Conservation (phyloP, 2,329 filamentous ascomycete species). For the Ceratocystis harringtonii region DNA sequence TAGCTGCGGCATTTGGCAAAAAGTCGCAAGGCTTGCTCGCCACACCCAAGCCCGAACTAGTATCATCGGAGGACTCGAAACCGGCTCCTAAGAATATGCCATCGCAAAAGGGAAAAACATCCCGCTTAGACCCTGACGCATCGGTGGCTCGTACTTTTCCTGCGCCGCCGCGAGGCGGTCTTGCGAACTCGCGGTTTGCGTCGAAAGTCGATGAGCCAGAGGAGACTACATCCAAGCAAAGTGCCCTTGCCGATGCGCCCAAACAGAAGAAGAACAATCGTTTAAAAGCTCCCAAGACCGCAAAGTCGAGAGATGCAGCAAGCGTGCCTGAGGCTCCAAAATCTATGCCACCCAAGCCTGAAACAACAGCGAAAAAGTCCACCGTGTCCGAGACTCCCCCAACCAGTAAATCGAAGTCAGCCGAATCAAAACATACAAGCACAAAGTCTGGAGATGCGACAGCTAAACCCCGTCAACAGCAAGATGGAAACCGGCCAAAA, state of each 20-base stretch:
- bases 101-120: neutral
- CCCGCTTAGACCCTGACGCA: neutral
- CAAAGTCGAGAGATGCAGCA: slow-evolving; percentile 1
- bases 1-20: slow-evolving; percentile 10
- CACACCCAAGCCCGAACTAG: neutral
- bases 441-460: neutral
- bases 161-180: slow-evolving; percentile 1
- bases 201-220: slow-evolving; percentile 17
- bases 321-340: slow-evolving; percentile 13
- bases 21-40: neutral
- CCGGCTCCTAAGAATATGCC: neutral
- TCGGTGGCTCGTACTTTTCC: slow-evolving; percentile 13
- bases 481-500: slow-evolving; percentile 1
- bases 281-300: slow-evolving; percentile 8
- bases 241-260: slow-evolving; percentile 16
- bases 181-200: slow-evolving; percentile 13
- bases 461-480: neutral
- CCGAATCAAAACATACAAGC: neutral
- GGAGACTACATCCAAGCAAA: slow-evolving; percentile 11
- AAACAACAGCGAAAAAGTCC: neutral
- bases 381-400: neutral
- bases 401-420: neutral
- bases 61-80: neutral
- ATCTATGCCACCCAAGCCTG: neutral
- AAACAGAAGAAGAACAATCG: slow-evolving; percentile 10